These are phyloP conservation scores for Cylindrotheca closterium DNA, from an alignment of 108 stramenopile genomes.

Conservation along the genomic window DNA sequence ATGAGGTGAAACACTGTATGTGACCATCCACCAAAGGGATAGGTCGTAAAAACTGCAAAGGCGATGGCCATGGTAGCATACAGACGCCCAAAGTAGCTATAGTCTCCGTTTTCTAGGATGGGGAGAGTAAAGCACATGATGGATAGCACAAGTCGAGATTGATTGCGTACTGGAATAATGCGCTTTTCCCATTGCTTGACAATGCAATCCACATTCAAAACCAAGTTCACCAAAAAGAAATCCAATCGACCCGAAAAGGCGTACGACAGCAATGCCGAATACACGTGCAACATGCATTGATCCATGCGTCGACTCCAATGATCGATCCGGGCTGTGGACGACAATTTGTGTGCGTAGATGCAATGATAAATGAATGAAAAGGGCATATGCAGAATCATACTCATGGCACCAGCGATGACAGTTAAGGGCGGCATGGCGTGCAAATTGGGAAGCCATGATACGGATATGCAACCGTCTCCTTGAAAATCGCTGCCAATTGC, in stretches of 20 bases:
- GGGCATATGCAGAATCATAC: slow-evolving; percentile 58
- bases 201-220: slow-evolving; percentile 64
- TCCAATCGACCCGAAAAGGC: slow-evolving; percentile 59
- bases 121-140: slow-evolving; percentile 63
- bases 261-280: slow-evolving; percentile 57
- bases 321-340: slow-evolving; percentile 44
- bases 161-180: slow-evolving; percentile 53
- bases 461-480: slow-evolving; percentile 29
- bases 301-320: slow-evolving; percentile 85
- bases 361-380: slow-evolving; percentile 72
- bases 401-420: slow-evolving; percentile 42
- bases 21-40: slow-evolving; percentile 83
- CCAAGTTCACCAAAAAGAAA: slow-evolving; percentile 51
- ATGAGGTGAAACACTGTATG: slow-evolving; percentile 71
- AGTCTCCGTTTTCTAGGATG: slow-evolving; percentile 37
- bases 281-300: slow-evolving; percentile 76
- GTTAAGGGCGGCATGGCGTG: slow-evolving; percentile 65
- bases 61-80: slow-evolving; percentile 24
- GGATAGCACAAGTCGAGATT: slow-evolving; percentile 50
- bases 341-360: slow-evolving; percentile 49
- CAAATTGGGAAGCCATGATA: slow-evolving; percentile 49
- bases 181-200: slow-evolving; percentile 50
- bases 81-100: slow-evolving; percentile 23
- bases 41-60: slow-evolving; percentile 45
- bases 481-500: slow-evolving; percentile 8